Evolutionary conservation across 306 rosid species (phyloP).

Genomic region (Macrotyloma uniflorum): DNA sequence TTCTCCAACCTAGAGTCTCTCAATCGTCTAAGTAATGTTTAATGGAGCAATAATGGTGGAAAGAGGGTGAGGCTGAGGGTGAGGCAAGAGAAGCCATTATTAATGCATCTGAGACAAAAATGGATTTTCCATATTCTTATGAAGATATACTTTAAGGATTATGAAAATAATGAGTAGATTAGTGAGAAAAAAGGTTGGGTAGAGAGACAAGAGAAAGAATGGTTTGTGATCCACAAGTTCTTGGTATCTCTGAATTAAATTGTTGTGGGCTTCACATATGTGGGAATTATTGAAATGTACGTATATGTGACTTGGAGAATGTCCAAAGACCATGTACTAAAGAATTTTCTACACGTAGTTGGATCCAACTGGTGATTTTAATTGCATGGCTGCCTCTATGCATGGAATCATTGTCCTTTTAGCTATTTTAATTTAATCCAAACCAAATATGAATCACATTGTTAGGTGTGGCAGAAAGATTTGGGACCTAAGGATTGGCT

Average conservation of each 20-base stretch:
- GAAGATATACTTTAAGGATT: no score
- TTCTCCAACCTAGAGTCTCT: conserved; percentile 35
- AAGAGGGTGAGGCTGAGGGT: conserved; percentile 5
- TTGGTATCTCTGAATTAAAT: conserved; percentile 15
- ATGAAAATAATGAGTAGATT: neutral
- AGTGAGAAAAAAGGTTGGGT: neutral
- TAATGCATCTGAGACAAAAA: conserved; percentile 22
- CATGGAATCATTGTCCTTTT: conserved; percentile 38
- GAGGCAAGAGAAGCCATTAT: conserved; percentile 24
- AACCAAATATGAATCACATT: neutral
- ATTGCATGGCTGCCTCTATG: conserved; percentile 17
- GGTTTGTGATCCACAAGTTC: conserved; percentile 25
- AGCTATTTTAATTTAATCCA: conserved; percentile 5
- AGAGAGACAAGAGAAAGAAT: conserved; percentile 18
- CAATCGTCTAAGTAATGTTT: neutral
- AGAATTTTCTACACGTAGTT: conserved; percentile 40
- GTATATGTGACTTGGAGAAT: conserved; percentile 24
- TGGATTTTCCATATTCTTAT: conserved; percentile 21
- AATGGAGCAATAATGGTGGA: conserved; percentile 22
- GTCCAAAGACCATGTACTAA: conserved; percentile 33
- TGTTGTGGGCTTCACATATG: conserved; percentile 38
- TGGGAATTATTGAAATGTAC: conserved; percentile 22
- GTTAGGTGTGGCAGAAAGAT: conserved; percentile 28
- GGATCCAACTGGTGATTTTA: conserved; percentile 58
- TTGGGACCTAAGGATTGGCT: conserved; percentile 17